phyloP scores from a whole-genome alignment of 129 eudicot species.

The Calendula officinalis region DNA sequence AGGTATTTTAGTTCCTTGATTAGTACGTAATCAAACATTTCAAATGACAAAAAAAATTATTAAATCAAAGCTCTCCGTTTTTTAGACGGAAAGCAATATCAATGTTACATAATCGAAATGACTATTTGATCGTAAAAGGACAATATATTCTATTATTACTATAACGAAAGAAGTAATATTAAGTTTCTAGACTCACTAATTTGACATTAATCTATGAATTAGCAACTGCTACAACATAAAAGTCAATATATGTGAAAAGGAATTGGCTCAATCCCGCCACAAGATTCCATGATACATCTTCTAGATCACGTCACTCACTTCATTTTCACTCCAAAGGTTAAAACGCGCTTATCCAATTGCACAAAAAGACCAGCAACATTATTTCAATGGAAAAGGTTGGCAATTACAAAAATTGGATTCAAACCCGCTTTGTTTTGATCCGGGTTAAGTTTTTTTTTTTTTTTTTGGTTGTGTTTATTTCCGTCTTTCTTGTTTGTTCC shows the following conservation, averaged over 20 bases:
- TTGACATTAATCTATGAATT: conserved; percentile 5
- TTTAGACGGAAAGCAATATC: too few relatives aligned
- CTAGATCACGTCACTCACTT: background rate
- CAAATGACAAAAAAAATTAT: too few relatives aligned
- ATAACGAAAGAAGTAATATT: background rate
- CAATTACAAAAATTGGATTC: background rate
- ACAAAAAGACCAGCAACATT: background rate
- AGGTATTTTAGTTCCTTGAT: too few relatives aligned
- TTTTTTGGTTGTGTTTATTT: too few relatives aligned
- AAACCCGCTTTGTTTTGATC: too few relatives aligned
- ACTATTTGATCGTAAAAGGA: background rate
- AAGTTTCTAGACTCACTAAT: conserved; percentile 3
- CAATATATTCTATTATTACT: background rate
- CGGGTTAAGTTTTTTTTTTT: too few relatives aligned
- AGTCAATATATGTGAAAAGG: conserved; percentile 6
- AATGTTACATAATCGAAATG: too few relatives aligned
- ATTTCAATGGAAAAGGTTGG: background rate
- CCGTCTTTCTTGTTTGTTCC: too few relatives aligned
- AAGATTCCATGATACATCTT: background rate
- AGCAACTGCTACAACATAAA: conserved; percentile 25
- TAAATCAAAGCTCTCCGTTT: too few relatives aligned
- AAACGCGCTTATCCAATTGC: conserved; percentile 5
- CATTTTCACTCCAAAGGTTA: conserved; percentile 15
- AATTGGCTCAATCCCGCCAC: background rate
- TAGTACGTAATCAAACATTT: too few relatives aligned